Percentiles rank a stretch among this genome's conserved stretches.
These are phyloP conservation scores for Uronychia setigera DNA, from an alignment of 73 alveolate genomes.

Conservation along the genomic window DNA sequence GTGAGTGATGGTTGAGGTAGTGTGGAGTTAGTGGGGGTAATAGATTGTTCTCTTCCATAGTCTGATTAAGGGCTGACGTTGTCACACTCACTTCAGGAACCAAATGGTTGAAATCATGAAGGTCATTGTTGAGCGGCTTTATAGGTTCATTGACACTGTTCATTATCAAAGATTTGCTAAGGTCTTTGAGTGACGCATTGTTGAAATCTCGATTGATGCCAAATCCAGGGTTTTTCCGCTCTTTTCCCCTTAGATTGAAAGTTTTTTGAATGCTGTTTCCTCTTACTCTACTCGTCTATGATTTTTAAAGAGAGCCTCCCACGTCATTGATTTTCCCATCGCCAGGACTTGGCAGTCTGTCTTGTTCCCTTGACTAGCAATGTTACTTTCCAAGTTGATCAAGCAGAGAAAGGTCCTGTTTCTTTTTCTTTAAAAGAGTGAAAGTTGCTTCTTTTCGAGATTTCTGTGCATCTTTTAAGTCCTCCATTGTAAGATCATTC, in stretches of 20 bases:
- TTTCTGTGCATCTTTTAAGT: neutral
- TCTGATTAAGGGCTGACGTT: neutral
- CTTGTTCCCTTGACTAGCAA: too few relatives aligned
- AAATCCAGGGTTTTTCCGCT: neutral
- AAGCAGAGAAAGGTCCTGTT: too few relatives aligned
- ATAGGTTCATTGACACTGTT: neutral
- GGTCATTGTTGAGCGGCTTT: neutral
- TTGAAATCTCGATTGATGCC: neutral
- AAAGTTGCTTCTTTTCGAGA: neutral
- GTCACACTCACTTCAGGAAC: neutral
- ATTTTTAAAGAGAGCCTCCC: neutral
- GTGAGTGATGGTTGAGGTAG: conserved; percentile 4
- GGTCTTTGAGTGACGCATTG: neutral
- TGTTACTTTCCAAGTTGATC: neutral
- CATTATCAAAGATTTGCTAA: neutral
- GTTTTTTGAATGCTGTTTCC: neutral
- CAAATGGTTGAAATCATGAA: neutral
- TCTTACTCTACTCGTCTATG: neutral
- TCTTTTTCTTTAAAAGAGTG: neutral
- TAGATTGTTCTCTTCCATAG: neutral
- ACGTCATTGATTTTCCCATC: too few relatives aligned
- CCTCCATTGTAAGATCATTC: neutral
- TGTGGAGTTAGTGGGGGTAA: neutral
- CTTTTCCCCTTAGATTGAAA: too few relatives aligned
- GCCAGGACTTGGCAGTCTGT: too few relatives aligned